Conservation (phyloP, 2,329 filamentous ascomycete genomes). For the Colletotrichum lini region DNA sequence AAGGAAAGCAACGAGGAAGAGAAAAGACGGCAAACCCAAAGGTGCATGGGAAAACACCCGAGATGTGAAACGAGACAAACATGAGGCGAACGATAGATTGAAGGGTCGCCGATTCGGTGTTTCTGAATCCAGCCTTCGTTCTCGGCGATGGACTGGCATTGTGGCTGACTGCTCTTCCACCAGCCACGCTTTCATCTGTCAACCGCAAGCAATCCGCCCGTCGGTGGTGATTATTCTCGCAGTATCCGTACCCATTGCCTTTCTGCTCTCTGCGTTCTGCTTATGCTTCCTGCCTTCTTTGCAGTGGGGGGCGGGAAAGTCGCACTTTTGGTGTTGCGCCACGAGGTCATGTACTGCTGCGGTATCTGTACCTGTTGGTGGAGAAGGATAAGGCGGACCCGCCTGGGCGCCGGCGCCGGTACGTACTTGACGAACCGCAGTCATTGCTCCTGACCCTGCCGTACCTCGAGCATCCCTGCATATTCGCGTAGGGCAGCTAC, state of each 20-base stretch:
- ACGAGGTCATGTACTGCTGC: conserved; percentile 40
- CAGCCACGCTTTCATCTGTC: not conserved
- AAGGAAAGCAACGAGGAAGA: conserved; percentile 23
- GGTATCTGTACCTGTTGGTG: conserved; percentile 29
- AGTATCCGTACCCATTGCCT: not conserved
- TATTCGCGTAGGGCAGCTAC: conserved; percentile 11
- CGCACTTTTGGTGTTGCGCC: conserved; percentile 30
- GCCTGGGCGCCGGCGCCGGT: not conserved
- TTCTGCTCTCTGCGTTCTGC: not conserved
- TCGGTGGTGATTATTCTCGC: not conserved
- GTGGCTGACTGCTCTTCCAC: not conserved
- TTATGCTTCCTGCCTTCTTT: not conserved
- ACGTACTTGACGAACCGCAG: conserved; percentile 1
- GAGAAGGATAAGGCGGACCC: conserved; percentile 6
- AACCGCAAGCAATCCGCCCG: not conserved
- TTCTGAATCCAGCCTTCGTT: not conserved
- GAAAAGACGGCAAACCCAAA: conserved; percentile 21
- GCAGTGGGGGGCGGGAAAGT: conserved; percentile 31
- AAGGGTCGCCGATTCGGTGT: conserved; percentile 10
- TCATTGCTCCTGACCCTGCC: not conserved
- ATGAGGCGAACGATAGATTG: conserved; percentile 20
- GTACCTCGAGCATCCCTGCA: not conserved
- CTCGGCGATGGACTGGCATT: not conserved
- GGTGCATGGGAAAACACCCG: conserved; percentile 22
- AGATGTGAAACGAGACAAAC: conserved; percentile 29